Conservation (phyloP, 352 stramenopile genomes). For the Globisporangium orthogonon region DNA sequence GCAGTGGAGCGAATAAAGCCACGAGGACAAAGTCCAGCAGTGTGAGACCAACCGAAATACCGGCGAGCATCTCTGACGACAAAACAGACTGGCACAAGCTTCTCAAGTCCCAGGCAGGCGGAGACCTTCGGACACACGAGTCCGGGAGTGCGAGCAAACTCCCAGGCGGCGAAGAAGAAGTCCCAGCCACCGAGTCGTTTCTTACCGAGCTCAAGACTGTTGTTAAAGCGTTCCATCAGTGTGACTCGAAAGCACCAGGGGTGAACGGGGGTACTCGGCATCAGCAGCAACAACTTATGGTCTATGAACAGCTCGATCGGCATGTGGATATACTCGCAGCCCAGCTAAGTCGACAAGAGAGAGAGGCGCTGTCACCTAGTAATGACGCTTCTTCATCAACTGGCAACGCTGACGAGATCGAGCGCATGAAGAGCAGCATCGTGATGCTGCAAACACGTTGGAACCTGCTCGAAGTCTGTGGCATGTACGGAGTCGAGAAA, state of each 20-base stretch:
- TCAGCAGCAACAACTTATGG: conserved; percentile 18
- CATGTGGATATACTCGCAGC: conserved; percentile 41
- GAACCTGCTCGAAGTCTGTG: conserved; percentile 46
- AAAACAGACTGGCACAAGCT: conserved; percentile 60
- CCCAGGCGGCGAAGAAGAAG: not conserved
- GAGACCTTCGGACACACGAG: not conserved
- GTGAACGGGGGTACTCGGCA: not conserved
- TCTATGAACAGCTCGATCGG: conserved; percentile 45
- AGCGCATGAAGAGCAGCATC: conserved; percentile 5
- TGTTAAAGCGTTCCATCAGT: conserved; percentile 36
- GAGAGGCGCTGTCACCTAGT: not conserved
- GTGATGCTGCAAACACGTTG: conserved; percentile 38
- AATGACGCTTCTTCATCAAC: not conserved
- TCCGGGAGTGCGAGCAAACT: not conserved
- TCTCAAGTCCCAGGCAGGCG: conserved; percentile 27
- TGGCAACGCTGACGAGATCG: not conserved
- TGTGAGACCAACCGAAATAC: conserved; percentile 35
- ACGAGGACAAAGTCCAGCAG: conserved; percentile 22
- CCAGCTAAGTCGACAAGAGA: conserved; percentile 36
- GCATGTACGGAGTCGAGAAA: conserved; percentile 38
- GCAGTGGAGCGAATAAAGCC: not conserved
- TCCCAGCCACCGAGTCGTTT: conserved; percentile 28
- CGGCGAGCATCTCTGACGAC: conserved; percentile 50
- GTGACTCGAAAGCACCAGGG: too few relatives aligned
- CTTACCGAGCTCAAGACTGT: conserved; percentile 46